Evolutionary conservation across 139 green algal species (phyloP).

Genomic region (Nannochloris sp.): DNA sequence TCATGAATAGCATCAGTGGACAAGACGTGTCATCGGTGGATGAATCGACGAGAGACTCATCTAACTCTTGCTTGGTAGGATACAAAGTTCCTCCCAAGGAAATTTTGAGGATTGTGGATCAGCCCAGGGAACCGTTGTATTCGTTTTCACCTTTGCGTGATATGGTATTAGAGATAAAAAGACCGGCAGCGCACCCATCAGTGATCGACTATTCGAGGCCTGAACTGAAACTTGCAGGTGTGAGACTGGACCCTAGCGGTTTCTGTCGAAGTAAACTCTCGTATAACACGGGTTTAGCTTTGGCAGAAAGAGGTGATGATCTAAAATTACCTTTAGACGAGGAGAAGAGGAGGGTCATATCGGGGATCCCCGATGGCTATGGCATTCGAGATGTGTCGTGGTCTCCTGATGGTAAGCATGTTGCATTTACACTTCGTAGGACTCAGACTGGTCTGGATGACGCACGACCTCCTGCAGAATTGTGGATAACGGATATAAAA

Average conservation of each 20-base stretch:
- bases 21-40: not conserved
- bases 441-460: slow-evolving; percentile 32
- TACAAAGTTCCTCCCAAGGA: slow-evolving; percentile 76
- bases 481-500: slow-evolving; percentile 80
- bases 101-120: slow-evolving; percentile 85
- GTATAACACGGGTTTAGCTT: slow-evolving; percentile 46
- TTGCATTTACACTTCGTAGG: slow-evolving; percentile 79
- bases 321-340: slow-evolving; percentile 36
- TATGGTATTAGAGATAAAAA: slow-evolving; percentile 71
- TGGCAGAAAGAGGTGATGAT: slow-evolving; percentile 30
- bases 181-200: slow-evolving; percentile 69
- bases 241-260: slow-evolving; percentile 80
- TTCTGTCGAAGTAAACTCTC: slow-evolving; percentile 69
- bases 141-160: slow-evolving; percentile 82
- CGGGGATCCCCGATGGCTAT: slow-evolving; percentile 57
- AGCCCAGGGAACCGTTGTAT: slow-evolving; percentile 63
- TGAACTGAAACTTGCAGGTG: slow-evolving; percentile 88
- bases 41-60: not conserved
- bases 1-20: no score
- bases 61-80: not conserved
- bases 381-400: slow-evolving; percentile 73
- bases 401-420: slow-evolving; percentile 54
- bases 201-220: slow-evolving; percentile 80
- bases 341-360: slow-evolving; percentile 30
- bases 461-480: slow-evolving; percentile 61